A percentile compares a stretch with the other conserved stretches of the same genome.
Evolutionary conservation across 73 alveolate genomes (phyloP).

Genomic region (Diophrys sp.): DNA sequence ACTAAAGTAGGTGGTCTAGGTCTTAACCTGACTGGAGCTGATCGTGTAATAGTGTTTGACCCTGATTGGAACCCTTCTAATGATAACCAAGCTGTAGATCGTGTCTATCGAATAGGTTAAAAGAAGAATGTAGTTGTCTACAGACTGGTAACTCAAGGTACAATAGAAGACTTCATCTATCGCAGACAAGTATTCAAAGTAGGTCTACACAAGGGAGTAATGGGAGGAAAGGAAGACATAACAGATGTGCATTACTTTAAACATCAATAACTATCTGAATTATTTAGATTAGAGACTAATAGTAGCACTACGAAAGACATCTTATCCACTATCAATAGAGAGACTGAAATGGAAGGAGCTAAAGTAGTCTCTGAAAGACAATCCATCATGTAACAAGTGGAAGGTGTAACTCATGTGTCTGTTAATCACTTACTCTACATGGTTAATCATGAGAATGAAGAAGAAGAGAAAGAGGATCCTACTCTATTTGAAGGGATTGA

Average conservation of each 20-base stretch:
- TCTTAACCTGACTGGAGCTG: slow-evolving; percentile 71
- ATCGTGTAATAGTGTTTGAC: slow-evolving; percentile 70
- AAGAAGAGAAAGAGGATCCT: too few species aligned
- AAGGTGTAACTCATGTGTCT: neutral
- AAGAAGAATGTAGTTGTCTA: slow-evolving; percentile 69
- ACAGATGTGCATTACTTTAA: slow-evolving; percentile 40
- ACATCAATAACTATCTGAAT: slow-evolving; percentile 40
- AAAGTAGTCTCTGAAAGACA: too few species aligned
- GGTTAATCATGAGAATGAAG: too few species aligned
- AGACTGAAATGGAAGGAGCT: too few species aligned
- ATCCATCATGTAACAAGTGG: neutral
- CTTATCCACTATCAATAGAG: slow-evolving; percentile 17
- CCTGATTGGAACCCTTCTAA: slow-evolving; percentile 88
- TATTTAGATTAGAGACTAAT: slow-evolving; percentile 36
- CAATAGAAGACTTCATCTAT: slow-evolving; percentile 71
- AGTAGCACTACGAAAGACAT: neutral
- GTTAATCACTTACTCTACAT: neutral
- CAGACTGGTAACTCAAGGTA: slow-evolving; percentile 65
- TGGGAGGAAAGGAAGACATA: slow-evolving; percentile 32
- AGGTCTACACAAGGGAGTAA: slow-evolving; percentile 44
- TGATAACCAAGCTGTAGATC: slow-evolving; percentile 75
- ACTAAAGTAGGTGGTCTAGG: slow-evolving; percentile 83
- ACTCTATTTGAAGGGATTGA: too few species aligned
- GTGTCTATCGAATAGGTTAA: slow-evolving; percentile 75
- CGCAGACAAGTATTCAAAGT: slow-evolving; percentile 55